A percentile compares a stretch with the other conserved stretches of the same genome.
These are phyloP conservation scores for Pseudogymnoascus sp. DNA, from an alignment of 2,329 filamentous ascomycete genomes.

Conservation along the genomic window DNA sequence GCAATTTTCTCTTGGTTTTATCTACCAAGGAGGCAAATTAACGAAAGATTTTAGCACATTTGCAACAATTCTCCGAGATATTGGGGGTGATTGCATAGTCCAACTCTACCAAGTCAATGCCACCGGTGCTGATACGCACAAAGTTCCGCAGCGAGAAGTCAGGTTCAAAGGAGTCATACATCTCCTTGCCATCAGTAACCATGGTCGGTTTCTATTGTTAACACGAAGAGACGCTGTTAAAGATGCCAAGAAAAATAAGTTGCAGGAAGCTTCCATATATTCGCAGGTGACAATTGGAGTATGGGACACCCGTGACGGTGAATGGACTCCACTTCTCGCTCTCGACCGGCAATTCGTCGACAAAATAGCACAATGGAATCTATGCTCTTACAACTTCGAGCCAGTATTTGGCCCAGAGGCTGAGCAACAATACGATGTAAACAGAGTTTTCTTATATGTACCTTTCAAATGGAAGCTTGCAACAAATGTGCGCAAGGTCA, in stretches of 20 bases:
- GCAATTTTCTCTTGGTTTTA: neutral
- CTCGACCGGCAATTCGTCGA: neutral
- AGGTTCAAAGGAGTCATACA: neutral
- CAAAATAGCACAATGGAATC: neutral
- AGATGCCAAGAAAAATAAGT: neutral
- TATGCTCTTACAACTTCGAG: neutral
- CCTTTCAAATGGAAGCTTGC: neutral
- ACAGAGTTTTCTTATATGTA: neutral
- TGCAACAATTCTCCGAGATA: neutral
- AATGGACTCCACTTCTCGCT: neutral
- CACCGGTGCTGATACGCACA: neutral
- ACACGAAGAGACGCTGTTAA: neutral
- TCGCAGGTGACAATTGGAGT: slow-evolving; percentile 6
- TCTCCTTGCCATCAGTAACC: slow-evolving; percentile 6
- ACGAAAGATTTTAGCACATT: neutral
- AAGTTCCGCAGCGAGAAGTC: neutral
- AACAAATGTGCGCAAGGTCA: neutral
- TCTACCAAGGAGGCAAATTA: neutral
- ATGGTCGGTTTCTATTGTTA: slow-evolving; percentile 8
- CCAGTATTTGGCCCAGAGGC: slow-evolving; percentile 5
- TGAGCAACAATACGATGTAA: neutral
- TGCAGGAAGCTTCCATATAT: neutral
- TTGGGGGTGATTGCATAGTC: neutral
- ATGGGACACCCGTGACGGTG: neutral
- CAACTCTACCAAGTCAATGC: neutral